These are phyloP conservation scores for Globisporangium solare DNA, from an alignment of 352 stramenopile species.

Conservation along the genomic window DNA sequence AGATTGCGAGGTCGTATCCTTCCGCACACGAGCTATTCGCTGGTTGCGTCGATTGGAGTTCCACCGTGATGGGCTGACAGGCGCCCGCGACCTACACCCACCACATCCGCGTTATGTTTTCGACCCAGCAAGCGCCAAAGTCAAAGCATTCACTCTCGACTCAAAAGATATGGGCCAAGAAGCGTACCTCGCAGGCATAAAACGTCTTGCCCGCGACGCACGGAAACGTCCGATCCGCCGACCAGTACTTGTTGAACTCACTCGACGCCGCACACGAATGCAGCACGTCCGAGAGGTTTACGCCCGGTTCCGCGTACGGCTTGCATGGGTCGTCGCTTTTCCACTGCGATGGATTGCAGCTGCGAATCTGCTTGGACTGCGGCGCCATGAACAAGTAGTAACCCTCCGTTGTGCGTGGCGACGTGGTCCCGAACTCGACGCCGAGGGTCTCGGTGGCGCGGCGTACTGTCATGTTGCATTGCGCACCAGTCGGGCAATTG, in stretches of 20 bases:
- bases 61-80: slow-evolving; percentile 44
- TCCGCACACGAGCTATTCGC: slow-evolving; percentile 32
- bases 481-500: slow-evolving; percentile 38
- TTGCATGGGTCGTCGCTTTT: slow-evolving; percentile 48
- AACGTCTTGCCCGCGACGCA: slow-evolving; percentile 51
- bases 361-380: slow-evolving; percentile 27
- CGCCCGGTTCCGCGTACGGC: slow-evolving; percentile 11
- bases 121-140: background rate
- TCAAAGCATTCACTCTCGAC: background rate
- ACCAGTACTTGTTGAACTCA: slow-evolving; percentile 54
- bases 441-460: slow-evolving; percentile 45
- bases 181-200: slow-evolving; percentile 55
- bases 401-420: slow-evolving; percentile 44
- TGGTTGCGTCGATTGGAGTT: slow-evolving; percentile 14
- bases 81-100: slow-evolving; percentile 29
- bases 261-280: slow-evolving; percentile 25
- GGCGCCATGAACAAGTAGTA: slow-evolving; percentile 56
- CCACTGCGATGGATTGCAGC: slow-evolving; percentile 37
- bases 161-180: no score
- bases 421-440: slow-evolving; percentile 39
- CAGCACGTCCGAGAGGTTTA: slow-evolving; percentile 33
- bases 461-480: slow-evolving; percentile 47
- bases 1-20: slow-evolving; percentile 60
- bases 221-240: slow-evolving; percentile 47
- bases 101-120: background rate